A percentile compares a stretch with the other conserved stretches of the same genome.
phyloP scores from a whole-genome alignment of 495 filamentous ascomycete genomes.

The Aspergillus affinis region DNA sequence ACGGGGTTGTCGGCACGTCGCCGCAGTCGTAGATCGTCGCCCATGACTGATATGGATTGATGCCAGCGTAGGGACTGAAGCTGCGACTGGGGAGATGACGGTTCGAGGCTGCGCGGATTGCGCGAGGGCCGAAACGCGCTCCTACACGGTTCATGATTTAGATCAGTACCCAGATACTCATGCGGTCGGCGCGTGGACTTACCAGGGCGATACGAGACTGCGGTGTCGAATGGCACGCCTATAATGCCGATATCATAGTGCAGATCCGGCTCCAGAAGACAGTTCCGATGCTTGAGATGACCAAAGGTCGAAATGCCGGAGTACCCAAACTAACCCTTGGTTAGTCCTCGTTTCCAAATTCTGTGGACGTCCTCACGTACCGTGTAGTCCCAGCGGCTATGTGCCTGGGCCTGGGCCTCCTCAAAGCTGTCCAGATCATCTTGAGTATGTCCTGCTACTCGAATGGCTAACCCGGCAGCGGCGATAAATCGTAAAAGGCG shows the following conservation, averaged over 20 bases:
- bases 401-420: too few species aligned
- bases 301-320: conserved; percentile 78
- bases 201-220: conserved; percentile 79
- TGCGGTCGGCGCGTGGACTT: conserved; percentile 8
- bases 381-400: too few species aligned
- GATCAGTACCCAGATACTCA: too few species aligned
- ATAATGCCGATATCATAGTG: conserved; percentile 78
- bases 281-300: conserved; percentile 73
- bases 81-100: conserved; percentile 69
- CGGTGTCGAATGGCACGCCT: conserved; percentile 82
- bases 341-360: too few species aligned
- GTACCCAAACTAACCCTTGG: conserved; percentile 37
- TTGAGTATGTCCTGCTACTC: too few species aligned
- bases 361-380: too few species aligned
- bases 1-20: conserved; percentile 74
- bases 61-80: conserved; percentile 75
- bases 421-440: too few species aligned
- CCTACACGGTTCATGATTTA: conserved; percentile 46
- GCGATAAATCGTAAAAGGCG: too few species aligned
- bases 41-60: conserved; percentile 77
- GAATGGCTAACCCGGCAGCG: too few species aligned
- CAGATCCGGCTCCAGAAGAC: conserved; percentile 64
- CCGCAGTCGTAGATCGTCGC: conserved; percentile 77
- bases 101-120: conserved; percentile 75
- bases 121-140: conserved; percentile 77